A percentile compares a stretch with the other conserved stretches of the same genome.
These are phyloP conservation scores for Globisporangium perplexum DNA, from an alignment of 352 stramenopile species.

Conservation along the genomic window DNA sequence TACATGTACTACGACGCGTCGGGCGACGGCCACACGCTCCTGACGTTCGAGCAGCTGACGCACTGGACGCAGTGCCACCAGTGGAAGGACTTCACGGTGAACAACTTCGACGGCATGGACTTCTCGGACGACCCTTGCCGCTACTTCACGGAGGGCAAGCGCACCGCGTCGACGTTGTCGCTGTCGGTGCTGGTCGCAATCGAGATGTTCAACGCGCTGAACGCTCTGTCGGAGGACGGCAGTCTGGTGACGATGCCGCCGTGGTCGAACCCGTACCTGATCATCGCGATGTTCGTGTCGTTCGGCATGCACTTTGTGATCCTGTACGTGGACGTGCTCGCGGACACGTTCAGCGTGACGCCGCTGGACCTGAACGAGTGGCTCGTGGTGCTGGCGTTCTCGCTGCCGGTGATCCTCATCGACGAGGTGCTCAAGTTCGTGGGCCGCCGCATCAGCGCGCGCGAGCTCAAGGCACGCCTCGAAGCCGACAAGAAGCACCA, in stretches of 20 bases:
- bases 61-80: slow-evolving; percentile 88
- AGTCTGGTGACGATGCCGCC: slow-evolving; percentile 91
- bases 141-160: slow-evolving; percentile 92
- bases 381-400: slow-evolving; percentile 90
- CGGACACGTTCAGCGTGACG: slow-evolving; percentile 91
- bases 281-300: slow-evolving; percentile 91
- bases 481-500: slow-evolving; percentile 42
- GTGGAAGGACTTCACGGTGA: slow-evolving; percentile 90
- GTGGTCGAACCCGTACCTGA: slow-evolving; percentile 92
- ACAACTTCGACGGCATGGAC: slow-evolving; percentile 89
- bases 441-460: slow-evolving; percentile 71
- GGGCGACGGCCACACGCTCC: slow-evolving; percentile 88
- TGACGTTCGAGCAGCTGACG: slow-evolving; percentile 88
- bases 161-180: slow-evolving; percentile 90
- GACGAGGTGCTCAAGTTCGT: slow-evolving; percentile 94
- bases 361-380: slow-evolving; percentile 91
- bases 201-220: slow-evolving; percentile 96
- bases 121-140: slow-evolving; percentile 88
- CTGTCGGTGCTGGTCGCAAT: slow-evolving; percentile 93
- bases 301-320: slow-evolving; percentile 94
- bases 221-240: slow-evolving; percentile 91
- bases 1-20: slow-evolving; percentile 91
- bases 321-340: slow-evolving; percentile 91
- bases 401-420: slow-evolving; percentile 91
- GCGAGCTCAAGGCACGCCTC: slow-evolving; percentile 66